Conservation (phyloP, 2,329 filamentous ascomycete species). For the Botrytis byssoidea region DNA sequence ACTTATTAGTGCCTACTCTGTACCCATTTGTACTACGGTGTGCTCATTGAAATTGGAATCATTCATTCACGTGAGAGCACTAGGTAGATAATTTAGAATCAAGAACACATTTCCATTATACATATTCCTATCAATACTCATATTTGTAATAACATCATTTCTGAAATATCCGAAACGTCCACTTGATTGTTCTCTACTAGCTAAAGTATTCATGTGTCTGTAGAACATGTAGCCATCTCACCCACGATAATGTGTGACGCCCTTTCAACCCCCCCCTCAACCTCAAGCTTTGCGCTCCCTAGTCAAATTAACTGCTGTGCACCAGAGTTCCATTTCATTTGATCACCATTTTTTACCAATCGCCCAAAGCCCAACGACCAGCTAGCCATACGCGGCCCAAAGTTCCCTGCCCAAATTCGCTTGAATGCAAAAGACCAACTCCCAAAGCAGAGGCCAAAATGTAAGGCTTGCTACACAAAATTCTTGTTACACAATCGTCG, state of each 20-base stretch:
- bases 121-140: no score
- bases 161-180: neutral
- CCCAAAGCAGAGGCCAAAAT: constrained; percentile 9
- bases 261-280: no score
- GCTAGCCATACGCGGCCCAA: neutral
- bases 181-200: neutral
- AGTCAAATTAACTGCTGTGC: constrained; percentile 12
- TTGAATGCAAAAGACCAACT: neutral
- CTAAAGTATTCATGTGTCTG: neutral
- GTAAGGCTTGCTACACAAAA: constrained; percentile 13
- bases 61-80: neutral
- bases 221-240: neutral
- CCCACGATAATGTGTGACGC: constrained; percentile 3
- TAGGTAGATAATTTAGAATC: neutral
- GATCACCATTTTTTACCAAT: neutral
- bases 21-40: neutral
- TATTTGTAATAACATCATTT: neutral
- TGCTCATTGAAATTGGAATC: neutral
- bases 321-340: neutral
- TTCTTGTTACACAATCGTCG: constrained; percentile 1
- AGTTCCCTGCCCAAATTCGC: constrained; percentile 9
- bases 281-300: neutral
- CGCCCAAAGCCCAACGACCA: neutral
- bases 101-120: neutral
- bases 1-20: neutral